Evolutionary conservation across 2,329 filamentous ascomycete genomes (phyloP), one percentile per base, ranked within the genome.

Genomic region (Scedosporium aurantiacum): DNA sequence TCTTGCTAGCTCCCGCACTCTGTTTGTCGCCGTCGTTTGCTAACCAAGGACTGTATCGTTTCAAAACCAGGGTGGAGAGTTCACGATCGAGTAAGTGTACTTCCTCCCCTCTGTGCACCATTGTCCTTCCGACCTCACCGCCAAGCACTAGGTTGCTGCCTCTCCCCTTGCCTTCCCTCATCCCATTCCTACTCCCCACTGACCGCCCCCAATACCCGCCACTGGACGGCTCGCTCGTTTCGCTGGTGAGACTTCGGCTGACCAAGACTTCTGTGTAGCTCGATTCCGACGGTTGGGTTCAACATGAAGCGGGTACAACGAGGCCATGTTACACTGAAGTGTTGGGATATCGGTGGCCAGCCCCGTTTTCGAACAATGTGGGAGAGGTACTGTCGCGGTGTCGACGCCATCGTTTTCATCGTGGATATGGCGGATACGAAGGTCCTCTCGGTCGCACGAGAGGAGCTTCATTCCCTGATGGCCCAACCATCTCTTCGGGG

Each of bases 281-380:
- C 93, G 67, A 97, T 97, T 74, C 94, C 94, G 64, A 99, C 94
- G 16, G 93, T 99, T 69, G 94, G 94, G 66, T 97, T 97, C 81
- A 99, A 97, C 76, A 96, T 97, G 86, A 97, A 97, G 82, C 88
- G 89, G 67, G 91, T 99, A 69, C 92, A 97, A 77, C 93, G 94
- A 72, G 94, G 94, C 68, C 93, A 97, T 83, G 94, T 99, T 73
- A 96, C 94, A 68, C 82, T 99, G 70, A 97, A 97, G 78, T 99
- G 94, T 76, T 99, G 94, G 94, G 94, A 99, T 78, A 85, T 99
- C 66, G 94, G 94, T 68, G 94, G 94, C 60, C 94, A 99, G 77
- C 93, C 94, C 68, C 85, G 93, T 66, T 99, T 97, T 78, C 89
- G 94, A 70, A 90, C 90, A 68, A 99, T 99, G 94, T 99, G 94